Conservation (phyloP, 257 asterid species). For the Penstemon davidsonii region DNA sequence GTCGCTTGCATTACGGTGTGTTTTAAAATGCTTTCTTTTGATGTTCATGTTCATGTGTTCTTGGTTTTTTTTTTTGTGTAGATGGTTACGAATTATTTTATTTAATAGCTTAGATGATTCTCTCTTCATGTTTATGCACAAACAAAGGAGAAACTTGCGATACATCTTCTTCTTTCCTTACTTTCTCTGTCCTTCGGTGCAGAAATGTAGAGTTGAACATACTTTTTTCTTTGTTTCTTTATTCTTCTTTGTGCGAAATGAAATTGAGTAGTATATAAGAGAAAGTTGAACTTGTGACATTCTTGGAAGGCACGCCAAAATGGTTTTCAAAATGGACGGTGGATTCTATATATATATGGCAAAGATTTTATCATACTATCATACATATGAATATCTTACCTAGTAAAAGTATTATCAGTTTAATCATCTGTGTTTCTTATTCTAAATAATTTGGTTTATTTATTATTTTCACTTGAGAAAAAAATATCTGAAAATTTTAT, state of each 20-base stretch:
- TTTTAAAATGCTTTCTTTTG: conserved; percentile 6
- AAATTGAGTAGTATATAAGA: neutral
- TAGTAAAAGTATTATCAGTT: neutral
- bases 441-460: neutral
- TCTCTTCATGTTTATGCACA: neutral
- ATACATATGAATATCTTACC: neutral
- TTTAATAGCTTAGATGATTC: neutral
- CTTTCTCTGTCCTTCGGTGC: neutral
- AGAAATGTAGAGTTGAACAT: neutral
- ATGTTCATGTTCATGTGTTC: conserved; percentile 3
- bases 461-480: neutral
- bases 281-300: neutral
- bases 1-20: conserved; percentile 87
- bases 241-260: neutral
- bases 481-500: neutral
- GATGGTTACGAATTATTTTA: too few species aligned
- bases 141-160: conserved; percentile 4
- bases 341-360: neutral
- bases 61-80: neutral
- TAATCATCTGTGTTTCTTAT: neutral
- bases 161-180: neutral
- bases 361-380: neutral
- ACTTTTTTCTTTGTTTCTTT: neutral
- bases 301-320: neutral
- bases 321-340: neutral